Percentiles rank a stretch among this genome's conserved stretches.
phyloP scores from a whole-genome alignment of 257 asterid species.

The Jacaranda mimosifolia region DNA sequence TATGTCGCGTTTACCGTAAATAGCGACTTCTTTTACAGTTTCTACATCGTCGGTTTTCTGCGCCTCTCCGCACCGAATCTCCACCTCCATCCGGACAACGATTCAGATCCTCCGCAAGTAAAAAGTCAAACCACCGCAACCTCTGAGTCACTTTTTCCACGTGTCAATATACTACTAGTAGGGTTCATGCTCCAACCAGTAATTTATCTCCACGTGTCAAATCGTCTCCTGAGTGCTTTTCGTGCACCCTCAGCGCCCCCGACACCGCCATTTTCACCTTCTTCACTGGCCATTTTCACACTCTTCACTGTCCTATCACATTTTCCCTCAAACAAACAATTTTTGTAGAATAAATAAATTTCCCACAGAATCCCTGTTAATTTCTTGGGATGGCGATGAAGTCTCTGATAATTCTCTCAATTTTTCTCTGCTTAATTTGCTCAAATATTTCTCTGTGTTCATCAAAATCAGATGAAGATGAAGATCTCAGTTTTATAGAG shows the following conservation, averaged over 20 bases:
- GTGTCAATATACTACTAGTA: constrained; percentile 39
- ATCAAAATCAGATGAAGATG: constrained; percentile 59
- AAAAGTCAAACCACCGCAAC: constrained; percentile 32
- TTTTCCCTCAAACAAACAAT: neutral
- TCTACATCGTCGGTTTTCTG: neutral
- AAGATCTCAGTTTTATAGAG: constrained; percentile 85
- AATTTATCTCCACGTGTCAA: constrained; percentile 25
- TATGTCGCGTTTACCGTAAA: neutral
- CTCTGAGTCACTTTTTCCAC: constrained; percentile 34
- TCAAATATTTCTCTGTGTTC: constrained; percentile 38
- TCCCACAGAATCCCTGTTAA: neutral
- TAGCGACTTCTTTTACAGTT: neutral
- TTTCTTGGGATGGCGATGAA: constrained; percentile 47
- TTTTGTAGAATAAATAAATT: neutral
- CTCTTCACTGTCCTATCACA: constrained; percentile 37
- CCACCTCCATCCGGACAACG: neutral
- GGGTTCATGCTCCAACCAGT: neutral
- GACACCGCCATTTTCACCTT: constrained; percentile 40
- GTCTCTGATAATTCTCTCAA: constrained; percentile 48
- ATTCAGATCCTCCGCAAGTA: neutral
- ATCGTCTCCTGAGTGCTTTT: neutral
- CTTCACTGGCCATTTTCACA: constrained; percentile 31
- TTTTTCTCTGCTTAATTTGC: constrained; percentile 54
- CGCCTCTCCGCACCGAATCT: constrained; percentile 20
- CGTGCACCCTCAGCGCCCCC: constrained; percentile 40